Evolutionary conservation across 441 rosid genomes (phyloP).

Genomic region (Populus hybrid): DNA sequence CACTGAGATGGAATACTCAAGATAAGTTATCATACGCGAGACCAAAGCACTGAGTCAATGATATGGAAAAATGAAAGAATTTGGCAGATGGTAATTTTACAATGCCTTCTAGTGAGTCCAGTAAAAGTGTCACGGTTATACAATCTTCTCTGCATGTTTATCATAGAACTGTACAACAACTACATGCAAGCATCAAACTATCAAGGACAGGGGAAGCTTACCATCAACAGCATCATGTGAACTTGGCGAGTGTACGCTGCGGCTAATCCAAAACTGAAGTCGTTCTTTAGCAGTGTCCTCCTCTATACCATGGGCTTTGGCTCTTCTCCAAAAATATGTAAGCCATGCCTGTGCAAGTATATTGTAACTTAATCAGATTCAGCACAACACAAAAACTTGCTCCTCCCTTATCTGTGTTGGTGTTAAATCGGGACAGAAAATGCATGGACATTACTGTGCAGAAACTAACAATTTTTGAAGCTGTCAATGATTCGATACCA

Average conservation of each 20-base stretch:
- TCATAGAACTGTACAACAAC: background rate
- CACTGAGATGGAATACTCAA: conserved; percentile 38
- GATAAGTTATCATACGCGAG: background rate
- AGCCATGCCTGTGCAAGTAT: conserved; percentile 71
- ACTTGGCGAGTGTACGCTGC: conserved; percentile 56
- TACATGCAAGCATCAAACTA: background rate
- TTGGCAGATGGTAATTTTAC: background rate
- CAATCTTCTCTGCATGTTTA: background rate
- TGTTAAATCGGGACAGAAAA: no score
- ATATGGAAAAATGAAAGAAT: background rate
- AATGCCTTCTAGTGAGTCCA: background rate
- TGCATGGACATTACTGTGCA: background rate
- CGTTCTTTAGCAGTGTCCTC: conserved; percentile 82
- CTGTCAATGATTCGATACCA: background rate
- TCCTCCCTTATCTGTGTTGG: background rate
- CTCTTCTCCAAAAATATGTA: conserved; percentile 88
- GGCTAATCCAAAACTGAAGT: conserved; percentile 75
- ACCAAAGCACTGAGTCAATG: background rate
- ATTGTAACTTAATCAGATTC: conserved; percentile 5
- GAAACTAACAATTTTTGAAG: background rate
- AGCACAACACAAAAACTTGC: background rate
- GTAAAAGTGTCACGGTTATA: background rate
- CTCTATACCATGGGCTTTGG: conserved; percentile 72
- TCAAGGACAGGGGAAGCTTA: conserved; percentile 22
- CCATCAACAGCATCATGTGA: conserved; percentile 85